Conservation (phyloP, 2,329 filamentous ascomycete species). For the Dendrostoma leiphaemia region DNA sequence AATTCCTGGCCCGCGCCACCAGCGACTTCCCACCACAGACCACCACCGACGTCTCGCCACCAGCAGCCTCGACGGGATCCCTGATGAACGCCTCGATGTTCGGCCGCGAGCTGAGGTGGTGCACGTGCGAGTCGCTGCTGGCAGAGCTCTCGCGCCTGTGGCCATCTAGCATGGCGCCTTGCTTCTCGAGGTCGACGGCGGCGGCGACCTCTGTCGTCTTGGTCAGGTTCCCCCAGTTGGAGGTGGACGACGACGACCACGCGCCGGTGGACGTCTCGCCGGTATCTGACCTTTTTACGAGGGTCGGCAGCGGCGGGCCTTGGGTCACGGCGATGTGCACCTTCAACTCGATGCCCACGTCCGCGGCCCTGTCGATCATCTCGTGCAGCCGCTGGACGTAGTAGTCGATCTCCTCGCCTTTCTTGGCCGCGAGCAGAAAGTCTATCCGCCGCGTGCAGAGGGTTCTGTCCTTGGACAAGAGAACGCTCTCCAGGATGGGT, state of each 20-base stretch:
- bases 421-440: slow-evolving; percentile 50
- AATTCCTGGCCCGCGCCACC: slow-evolving; percentile 52
- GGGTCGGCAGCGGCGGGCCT: slow-evolving; percentile 17
- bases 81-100: slow-evolving; percentile 52
- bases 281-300: slow-evolving; percentile 23
- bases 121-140: slow-evolving; percentile 39
- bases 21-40: slow-evolving; percentile 59
- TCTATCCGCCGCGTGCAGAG: slow-evolving; percentile 53
- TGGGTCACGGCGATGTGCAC: slow-evolving; percentile 56
- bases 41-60: slow-evolving; percentile 59
- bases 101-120: slow-evolving; percentile 45
- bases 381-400: slow-evolving; percentile 50
- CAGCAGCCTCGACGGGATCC: slow-evolving; percentile 53
- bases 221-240: slow-evolving; percentile 34
- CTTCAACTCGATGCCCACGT: slow-evolving; percentile 45
- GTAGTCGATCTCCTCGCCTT: slow-evolving; percentile 53
- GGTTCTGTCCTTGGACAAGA: slow-evolving; percentile 33
- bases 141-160: slow-evolving; percentile 20
- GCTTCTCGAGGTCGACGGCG: slow-evolving; percentile 28
- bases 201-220: slow-evolving; percentile 1
- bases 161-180: slow-evolving; percentile 7
- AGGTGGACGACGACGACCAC: slow-evolving; percentile 30
- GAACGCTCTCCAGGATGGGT: slow-evolving; percentile 56
- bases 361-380: slow-evolving; percentile 40
- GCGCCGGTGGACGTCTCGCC: slow-evolving; percentile 19